Conservation (phyloP, 1,284 basidiomycete species). For the Trichosporon ovoides region DNA sequence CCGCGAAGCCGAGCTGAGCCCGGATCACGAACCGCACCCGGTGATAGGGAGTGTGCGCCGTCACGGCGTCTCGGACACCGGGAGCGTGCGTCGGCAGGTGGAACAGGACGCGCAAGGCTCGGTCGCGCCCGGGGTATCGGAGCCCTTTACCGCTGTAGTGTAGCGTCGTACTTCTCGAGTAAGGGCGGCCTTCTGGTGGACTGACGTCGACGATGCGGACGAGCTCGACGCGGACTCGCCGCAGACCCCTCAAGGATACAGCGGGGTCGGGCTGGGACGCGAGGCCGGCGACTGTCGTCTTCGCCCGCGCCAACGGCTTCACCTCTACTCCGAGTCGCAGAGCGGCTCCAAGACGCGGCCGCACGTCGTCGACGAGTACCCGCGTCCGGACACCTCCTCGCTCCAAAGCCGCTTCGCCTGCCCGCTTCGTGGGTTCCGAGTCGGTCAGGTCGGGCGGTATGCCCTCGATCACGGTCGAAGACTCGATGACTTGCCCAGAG, state of each 20-base stretch:
- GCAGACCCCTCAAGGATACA: conserved; percentile 33
- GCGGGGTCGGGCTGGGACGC: conserved; percentile 31
- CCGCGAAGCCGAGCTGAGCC: conserved; percentile 38
- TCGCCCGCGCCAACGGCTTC: conserved; percentile 23
- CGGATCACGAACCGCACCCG: conserved; percentile 36
- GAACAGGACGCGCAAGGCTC: conserved; percentile 40
- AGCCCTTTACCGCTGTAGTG: conserved; percentile 45
- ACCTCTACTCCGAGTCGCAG: conserved; percentile 42
- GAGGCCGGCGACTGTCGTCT: conserved; percentile 31
- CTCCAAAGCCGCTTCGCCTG: conserved; percentile 25
- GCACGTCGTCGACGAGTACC: conserved; percentile 30
- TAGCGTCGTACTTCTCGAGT: neutral
- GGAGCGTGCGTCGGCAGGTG: conserved; percentile 30
- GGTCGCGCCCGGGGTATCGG: conserved; percentile 38
- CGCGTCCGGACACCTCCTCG: conserved; percentile 30
- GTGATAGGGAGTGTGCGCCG: conserved; percentile 36
- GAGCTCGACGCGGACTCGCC: conserved; percentile 42
- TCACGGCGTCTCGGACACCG: conserved; percentile 42
- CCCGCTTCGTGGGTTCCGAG: neutral
- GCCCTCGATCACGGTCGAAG: conserved; percentile 33
- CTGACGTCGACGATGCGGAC: conserved; percentile 30
- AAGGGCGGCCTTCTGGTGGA: conserved; percentile 1
- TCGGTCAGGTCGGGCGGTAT: conserved; percentile 30
- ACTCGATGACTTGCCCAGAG: conserved; percentile 23
- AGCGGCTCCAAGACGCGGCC: conserved; percentile 32